Evolutionary conservation across 2,329 filamentous ascomycete genomes (phyloP), one percentile per base, ranked within the genome.

Genomic region (Botrytis fabae): DNA sequence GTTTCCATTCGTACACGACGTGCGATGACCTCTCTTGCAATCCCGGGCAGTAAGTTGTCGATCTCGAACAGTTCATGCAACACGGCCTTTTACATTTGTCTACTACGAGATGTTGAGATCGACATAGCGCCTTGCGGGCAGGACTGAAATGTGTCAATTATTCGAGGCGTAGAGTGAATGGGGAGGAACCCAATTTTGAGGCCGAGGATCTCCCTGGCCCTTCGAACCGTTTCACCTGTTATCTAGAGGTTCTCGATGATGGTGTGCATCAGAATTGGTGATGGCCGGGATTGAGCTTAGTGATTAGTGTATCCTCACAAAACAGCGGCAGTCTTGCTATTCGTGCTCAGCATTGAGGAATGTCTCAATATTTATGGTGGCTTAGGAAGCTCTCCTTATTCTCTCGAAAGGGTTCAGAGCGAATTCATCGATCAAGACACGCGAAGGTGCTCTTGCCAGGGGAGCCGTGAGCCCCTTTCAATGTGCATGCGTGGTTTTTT

Each of bases 211-310:
- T 54, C n/a, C 10, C 12, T n/a, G 25, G 16, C 7, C 25, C 14
- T n/a, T n/a, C 5, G 12, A 54, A 16, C 5, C 25, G 0, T 54
- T 18, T 4, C 1, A n/a, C 8, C n/a, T n/a, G 5, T 16, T n/a
- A n/a, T n/a, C 5, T n/a, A 54, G 5, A 54, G 12, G 25, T n/a
- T 54, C 12, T 54, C n/a, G 48, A 5, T n/a, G 48, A 54, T n/a
- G 25, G 10, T 7, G 48, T 51, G 48, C 4, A 51, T n/a, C 48
- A n/a, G 48, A 51, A 16, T 16, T 51, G 14, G 10, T 16, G 12
- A 16, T 51, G 48, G 5, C 20, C 48, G 25, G 25, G 48, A 14
- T n/a, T n/a, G 48, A 51, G 48, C 48, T 51, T 51, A 51, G 48
- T 51, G 48, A n/a, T 51, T 2, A n/a, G 48, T 51, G 48, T 51